Percentiles rank a stretch among this genome's conserved stretches.
These are phyloP conservation scores for Marasmius fiardii DNA, from an alignment of 1,284 basidiomycete genomes.

Conservation along the genomic window DNA sequence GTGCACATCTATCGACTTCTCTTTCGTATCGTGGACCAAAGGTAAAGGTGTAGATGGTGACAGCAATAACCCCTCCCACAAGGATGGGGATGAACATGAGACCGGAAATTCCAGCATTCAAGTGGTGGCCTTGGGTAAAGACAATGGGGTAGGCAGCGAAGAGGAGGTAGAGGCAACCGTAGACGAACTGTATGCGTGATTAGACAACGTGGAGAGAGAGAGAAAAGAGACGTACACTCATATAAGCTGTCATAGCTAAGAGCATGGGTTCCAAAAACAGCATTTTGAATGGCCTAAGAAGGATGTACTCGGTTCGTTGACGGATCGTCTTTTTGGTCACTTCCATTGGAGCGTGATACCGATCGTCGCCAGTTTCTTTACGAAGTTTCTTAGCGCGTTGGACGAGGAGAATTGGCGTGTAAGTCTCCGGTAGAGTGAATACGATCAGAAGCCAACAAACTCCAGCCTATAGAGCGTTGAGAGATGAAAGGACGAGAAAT, in stretches of 20 bases:
- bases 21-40: constrained; percentile 53
- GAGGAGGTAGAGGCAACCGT: constrained; percentile 59
- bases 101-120: constrained; percentile 47
- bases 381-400: constrained; percentile 39
- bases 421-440: constrained; percentile 78
- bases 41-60: constrained; percentile 39
- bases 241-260: constrained; percentile 65
- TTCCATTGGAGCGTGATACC: constrained; percentile 58
- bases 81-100: constrained; percentile 52
- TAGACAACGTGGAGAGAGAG: constrained; percentile 16
- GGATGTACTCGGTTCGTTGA: constrained; percentile 41
- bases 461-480: constrained; percentile 29
- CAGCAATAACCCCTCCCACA: constrained; percentile 51
- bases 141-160: constrained; percentile 62
- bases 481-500: not conserved
- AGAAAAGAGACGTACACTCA: constrained; percentile 45
- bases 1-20: constrained; percentile 41
- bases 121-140: constrained; percentile 47
- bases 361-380: constrained; percentile 58
- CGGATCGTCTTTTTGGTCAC: constrained; percentile 34
- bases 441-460: constrained; percentile 48
- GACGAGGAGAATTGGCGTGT: constrained; percentile 52
- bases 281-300: constrained; percentile 65
- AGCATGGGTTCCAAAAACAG: constrained; percentile 80
- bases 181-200: constrained; percentile 45